Evolutionary conservation across 306 rosid species (phyloP).

Genomic region (Fragaria ananassa): DNA sequence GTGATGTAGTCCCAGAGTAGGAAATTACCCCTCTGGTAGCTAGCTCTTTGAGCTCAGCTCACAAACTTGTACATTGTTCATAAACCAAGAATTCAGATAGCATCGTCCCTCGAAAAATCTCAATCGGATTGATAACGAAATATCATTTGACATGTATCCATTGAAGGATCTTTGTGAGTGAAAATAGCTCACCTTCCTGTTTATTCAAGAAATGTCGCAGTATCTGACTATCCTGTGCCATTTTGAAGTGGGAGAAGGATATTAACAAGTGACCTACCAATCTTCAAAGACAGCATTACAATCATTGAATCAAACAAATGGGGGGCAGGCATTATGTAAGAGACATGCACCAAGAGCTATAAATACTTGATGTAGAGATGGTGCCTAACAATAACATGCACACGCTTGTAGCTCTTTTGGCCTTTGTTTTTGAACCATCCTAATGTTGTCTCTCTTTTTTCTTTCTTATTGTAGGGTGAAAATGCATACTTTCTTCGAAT

Average conservation of each 20-base stretch:
- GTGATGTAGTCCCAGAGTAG: too few relatives aligned
- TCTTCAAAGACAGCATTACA: neutral
- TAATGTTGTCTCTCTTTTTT: neutral
- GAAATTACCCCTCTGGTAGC: neutral
- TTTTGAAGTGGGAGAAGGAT: neutral
- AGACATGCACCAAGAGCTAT: neutral
- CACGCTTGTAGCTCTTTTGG: neutral
- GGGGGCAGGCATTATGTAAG: neutral
- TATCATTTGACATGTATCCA: neutral
- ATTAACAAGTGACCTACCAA: neutral
- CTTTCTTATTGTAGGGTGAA: neutral
- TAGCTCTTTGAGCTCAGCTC: neutral
- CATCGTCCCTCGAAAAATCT: neutral
- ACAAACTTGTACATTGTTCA: neutral
- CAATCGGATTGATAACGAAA: neutral
- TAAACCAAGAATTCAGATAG: neutral
- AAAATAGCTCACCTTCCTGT: neutral
- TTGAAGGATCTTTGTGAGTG: neutral
- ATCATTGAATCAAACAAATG: conserved; percentile 1
- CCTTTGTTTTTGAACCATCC: neutral
- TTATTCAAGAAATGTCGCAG: neutral
- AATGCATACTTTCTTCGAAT: neutral
- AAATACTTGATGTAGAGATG: conserved; percentile 5
- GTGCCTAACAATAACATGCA: conserved; percentile 3
- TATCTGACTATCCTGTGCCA: neutral